Evolutionary conservation across 2,329 filamentous ascomycete genomes (phyloP).

Genomic region (Neonectria ditissima): DNA sequence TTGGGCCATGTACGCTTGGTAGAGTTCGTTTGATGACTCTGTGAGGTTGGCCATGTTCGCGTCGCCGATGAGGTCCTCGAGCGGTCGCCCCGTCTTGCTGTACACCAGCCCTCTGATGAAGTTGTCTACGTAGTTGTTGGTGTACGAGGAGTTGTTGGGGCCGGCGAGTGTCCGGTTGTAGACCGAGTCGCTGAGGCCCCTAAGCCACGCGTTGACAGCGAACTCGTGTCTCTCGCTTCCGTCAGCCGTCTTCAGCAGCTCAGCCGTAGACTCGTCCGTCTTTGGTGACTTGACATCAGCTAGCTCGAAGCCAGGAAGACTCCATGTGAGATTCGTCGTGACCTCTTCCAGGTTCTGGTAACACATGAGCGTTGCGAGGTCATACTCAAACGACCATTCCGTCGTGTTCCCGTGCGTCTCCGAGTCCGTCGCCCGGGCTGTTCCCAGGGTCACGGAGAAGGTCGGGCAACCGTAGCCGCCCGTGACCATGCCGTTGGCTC

Average conservation of each 20-base stretch:
- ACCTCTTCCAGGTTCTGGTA: constrained; percentile 42
- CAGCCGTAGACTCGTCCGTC: constrained; percentile 28
- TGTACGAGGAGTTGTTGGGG: constrained; percentile 22
- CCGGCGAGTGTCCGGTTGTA: constrained; percentile 33
- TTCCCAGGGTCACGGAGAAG: constrained; percentile 34
- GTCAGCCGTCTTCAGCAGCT: constrained; percentile 13
- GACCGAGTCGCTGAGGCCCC: constrained; percentile 31
- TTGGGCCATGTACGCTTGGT: constrained; percentile 45
- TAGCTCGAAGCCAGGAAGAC: constrained; percentile 35
- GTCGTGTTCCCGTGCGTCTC: constrained; percentile 22
- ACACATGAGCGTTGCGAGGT: constrained; percentile 39
- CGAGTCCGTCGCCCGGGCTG: constrained; percentile 11
- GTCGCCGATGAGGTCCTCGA: constrained; percentile 31
- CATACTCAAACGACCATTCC: constrained; percentile 32
- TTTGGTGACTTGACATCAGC: constrained; percentile 19
- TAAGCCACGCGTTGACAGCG: constrained; percentile 37
- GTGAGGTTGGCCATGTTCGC: constrained; percentile 32
- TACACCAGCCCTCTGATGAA: constrained; percentile 37
- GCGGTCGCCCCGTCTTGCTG: constrained; percentile 21
- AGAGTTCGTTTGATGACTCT: constrained; percentile 33
- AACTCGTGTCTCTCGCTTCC: constrained; percentile 35
- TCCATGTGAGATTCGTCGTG: constrained; percentile 37
- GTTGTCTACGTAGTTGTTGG: constrained; percentile 33
- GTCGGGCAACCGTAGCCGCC: constrained; percentile 30
- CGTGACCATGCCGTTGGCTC: constrained; percentile 22